phyloP scores from a whole-genome alignment of 768 basidiomycete genomes.

The Lactifluus pinguis region DNA sequence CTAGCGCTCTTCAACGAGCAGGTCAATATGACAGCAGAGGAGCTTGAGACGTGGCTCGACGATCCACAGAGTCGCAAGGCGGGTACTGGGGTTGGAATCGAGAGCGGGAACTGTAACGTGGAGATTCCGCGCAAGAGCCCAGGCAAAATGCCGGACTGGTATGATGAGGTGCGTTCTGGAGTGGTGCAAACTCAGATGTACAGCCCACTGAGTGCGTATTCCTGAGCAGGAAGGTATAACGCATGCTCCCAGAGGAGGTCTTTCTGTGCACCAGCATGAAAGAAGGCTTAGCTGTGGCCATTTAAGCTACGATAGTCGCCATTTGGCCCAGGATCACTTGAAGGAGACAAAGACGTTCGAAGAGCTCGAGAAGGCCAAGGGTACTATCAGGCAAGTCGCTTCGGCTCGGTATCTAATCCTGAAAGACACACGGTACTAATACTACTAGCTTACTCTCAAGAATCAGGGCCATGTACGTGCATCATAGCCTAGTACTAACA shows the following conservation, averaged over 20 bases:
- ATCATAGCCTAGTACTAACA: not conserved
- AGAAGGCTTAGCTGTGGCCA: no score
- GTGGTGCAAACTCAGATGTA: no score
- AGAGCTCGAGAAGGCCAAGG: no score
- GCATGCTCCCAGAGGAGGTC: conserved; percentile 15
- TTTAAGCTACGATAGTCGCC: no score
- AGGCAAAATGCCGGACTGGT: conserved; percentile 23
- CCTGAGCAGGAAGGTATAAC: conserved; percentile 24
- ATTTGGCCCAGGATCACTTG: no score
- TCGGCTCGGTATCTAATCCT: no score
- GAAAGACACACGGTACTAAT: no score
- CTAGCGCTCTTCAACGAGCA: conserved; percentile 25
- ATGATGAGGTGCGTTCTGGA: no score
- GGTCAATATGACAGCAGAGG: conserved; percentile 11
- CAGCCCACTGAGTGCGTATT: not conserved
- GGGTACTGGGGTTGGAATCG: conserved; percentile 28
- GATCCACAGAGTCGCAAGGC: conserved; percentile 26
- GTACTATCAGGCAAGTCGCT: conserved; percentile 29
- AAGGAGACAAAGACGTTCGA: no score
- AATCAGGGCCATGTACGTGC: conserved; percentile 29
- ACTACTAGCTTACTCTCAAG: no score
- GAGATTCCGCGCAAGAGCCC: conserved; percentile 30
- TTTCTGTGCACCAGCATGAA: not conserved
- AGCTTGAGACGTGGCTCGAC: conserved; percentile 27
- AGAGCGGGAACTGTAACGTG: conserved; percentile 28